Evolutionary conservation across 768 basidiomycete genomes (phyloP).

Genomic region (Tulasnella sp.): DNA sequence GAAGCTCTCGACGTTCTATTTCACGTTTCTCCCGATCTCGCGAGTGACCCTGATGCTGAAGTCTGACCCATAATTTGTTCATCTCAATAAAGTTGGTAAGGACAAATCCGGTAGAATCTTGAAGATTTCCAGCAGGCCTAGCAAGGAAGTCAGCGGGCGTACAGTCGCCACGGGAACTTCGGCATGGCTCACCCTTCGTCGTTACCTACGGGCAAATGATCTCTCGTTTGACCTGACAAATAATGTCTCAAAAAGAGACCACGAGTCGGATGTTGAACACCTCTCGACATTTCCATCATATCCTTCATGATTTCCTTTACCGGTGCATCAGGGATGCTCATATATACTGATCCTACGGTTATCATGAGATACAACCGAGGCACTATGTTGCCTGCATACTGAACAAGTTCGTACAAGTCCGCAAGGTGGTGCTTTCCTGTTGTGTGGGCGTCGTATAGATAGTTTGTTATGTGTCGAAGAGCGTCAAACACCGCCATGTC

Average conservation of each 20-base stretch:
- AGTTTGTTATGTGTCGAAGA: slow-evolving; percentile 85
- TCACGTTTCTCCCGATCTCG: slow-evolving; percentile 96
- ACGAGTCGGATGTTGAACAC: slow-evolving; percentile 92
- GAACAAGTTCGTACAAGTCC: slow-evolving; percentile 98
- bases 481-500: slow-evolving; percentile 99
- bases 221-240: slow-evolving; percentile 90
- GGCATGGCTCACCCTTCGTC: slow-evolving; percentile 52
- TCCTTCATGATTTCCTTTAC: slow-evolving; percentile 99
- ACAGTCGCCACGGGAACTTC: not conserved
- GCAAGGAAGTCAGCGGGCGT: not conserved
- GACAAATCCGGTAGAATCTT: slow-evolving; percentile 92
- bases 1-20: slow-evolving; percentile 84
- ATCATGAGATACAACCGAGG: slow-evolving; percentile 96
- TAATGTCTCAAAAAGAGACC: slow-evolving; percentile 94
- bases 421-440: slow-evolving; percentile 89
- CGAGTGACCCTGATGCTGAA: slow-evolving; percentile 96
- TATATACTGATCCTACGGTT: slow-evolving; percentile 97
- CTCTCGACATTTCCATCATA: slow-evolving; percentile 99
- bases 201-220: slow-evolving; percentile 80
- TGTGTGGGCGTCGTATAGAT: slow-evolving; percentile 91
- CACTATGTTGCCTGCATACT: slow-evolving; percentile 95
- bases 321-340: slow-evolving; percentile 94
- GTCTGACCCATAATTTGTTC: slow-evolving; percentile 99
- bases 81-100: slow-evolving; percentile 99
- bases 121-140: slow-evolving; percentile 77